These are phyloP conservation scores for Brassica balearica DNA, from an alignment of 441 rosid species.

Conservation along the genomic window DNA sequence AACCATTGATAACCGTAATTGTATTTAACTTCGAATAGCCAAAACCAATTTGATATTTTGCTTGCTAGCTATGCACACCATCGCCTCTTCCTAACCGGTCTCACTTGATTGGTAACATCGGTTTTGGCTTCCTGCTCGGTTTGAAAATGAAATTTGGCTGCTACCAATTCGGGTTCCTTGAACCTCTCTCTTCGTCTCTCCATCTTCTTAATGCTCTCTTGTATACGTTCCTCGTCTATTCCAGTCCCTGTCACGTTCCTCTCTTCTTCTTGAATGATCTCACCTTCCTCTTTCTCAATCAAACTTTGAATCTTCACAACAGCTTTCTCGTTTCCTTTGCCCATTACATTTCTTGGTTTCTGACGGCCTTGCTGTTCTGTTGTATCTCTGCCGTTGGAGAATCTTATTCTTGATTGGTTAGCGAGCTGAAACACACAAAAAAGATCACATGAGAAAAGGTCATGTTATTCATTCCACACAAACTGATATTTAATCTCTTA, in stretches of 20 bases:
- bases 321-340: slow-evolving; percentile 18
- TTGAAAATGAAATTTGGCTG: slow-evolving; percentile 35
- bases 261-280: slow-evolving; percentile 39
- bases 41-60: background rate
- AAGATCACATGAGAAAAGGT: slow-evolving; percentile 1
- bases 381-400: slow-evolving; percentile 30
- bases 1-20: no score
- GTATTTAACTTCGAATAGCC: slow-evolving; percentile 1
- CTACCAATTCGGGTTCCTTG: slow-evolving; percentile 48
- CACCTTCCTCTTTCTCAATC: slow-evolving; percentile 40
- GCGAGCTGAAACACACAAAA: slow-evolving; percentile 29
- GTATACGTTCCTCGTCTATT: slow-evolving; percentile 49
- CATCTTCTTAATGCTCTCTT: slow-evolving; percentile 65
- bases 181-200: slow-evolving; percentile 73
- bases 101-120: slow-evolving; percentile 44
- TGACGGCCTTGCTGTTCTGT: slow-evolving; percentile 1
- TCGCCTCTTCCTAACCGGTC: slow-evolving; percentile 66
- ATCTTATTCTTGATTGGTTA: slow-evolving; percentile 22
- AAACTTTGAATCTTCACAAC: background rate
- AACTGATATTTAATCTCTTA: background rate
- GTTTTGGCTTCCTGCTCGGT: slow-evolving; percentile 38
- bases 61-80: slow-evolving; percentile 53
- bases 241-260: slow-evolving; percentile 12
- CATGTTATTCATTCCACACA: slow-evolving; percentile 18
- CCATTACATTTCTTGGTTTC: slow-evolving; percentile 5